Percentiles rank a stretch among this genome's conserved stretches.
These are phyloP conservation scores for Trichoderma simmonsii DNA, from an alignment of 2,329 filamentous ascomycete species.

Conservation along the genomic window DNA sequence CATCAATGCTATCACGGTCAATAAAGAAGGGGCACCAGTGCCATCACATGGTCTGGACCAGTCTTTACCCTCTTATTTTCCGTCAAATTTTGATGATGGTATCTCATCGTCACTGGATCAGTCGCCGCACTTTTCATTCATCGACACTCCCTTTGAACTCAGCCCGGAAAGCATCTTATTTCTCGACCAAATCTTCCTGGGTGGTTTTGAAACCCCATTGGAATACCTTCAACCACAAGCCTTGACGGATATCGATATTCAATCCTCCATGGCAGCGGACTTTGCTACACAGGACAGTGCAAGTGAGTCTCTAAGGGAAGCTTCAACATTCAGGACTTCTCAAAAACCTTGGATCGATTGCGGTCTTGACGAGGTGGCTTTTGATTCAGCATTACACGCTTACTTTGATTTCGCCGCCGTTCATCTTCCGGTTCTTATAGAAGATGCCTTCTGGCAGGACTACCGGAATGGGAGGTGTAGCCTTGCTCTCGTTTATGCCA, in stretches of 20 bases:
- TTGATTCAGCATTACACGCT: neutral
- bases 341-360: neutral
- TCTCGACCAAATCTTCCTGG: slow-evolving; percentile 3
- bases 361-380: neutral
- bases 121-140: neutral
- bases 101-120: neutral
- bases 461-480: neutral
- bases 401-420: neutral
- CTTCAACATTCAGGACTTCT: neutral
- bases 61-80: neutral
- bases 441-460: slow-evolving; percentile 6
- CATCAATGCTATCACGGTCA: neutral
- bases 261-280: neutral
- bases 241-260: neutral
- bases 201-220: neutral
- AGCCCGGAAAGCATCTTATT: slow-evolving; percentile 2
- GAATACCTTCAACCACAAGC: neutral
- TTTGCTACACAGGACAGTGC: neutral
- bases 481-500: neutral
- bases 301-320: neutral
- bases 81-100: neutral
- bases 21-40: too few species aligned
- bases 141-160: slow-evolving; percentile 1
- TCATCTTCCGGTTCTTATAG: slow-evolving; percentile 2
- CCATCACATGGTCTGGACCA: neutral